Evolutionary conservation across 148 eudicot species (phyloP), one percentile per base, ranked within the genome.

Genomic region (Amaranthus cruentus): DNA sequence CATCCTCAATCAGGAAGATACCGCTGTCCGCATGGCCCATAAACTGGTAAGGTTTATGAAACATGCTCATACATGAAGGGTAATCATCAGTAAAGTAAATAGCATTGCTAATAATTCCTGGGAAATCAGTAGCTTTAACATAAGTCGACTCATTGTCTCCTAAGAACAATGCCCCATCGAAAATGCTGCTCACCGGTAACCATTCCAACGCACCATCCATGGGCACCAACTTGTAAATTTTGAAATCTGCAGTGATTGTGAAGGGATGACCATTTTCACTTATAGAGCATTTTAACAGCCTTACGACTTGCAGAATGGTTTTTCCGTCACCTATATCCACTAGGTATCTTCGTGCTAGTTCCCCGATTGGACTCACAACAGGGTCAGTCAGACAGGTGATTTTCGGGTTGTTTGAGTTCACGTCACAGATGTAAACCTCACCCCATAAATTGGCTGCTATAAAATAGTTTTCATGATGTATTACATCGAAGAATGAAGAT

Each of bases 21-120:
- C 73, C 78, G n/a, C 18, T 47, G 6, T 76, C 79, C 4, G 4
- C 1, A 7, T 66, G 62, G 13, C 55, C 69, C 2, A 0, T 5
- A 21, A 44, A 11, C 44, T 62, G 54, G 28, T 43, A 21, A 52
- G 61, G 47, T 47, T 53, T 60, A 10, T 2, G 4, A n/a, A 10
- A 4, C 21, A 47, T 28, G 7, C 62, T 9, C 10, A 1, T 3
- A 69, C 5, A 5, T 52, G n/a, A 47, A 21, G 8, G 15, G 52
- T 65, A 74, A 65, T 76, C 79, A 61, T 53, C 79, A 2, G 69
- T 76, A 66, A 69, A 76, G 58, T 76, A 76, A 48, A 76, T 54
- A 4, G 69, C 11, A 46, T 76, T 51, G 0, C 46, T 52, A 38
- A 52, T 60, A 2, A 76, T 18, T 9, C 57, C 61, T 9, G 67